Conservation (phyloP, 2,329 filamentous ascomycete genomes). For the Acrodontium crateriforme region DNA sequence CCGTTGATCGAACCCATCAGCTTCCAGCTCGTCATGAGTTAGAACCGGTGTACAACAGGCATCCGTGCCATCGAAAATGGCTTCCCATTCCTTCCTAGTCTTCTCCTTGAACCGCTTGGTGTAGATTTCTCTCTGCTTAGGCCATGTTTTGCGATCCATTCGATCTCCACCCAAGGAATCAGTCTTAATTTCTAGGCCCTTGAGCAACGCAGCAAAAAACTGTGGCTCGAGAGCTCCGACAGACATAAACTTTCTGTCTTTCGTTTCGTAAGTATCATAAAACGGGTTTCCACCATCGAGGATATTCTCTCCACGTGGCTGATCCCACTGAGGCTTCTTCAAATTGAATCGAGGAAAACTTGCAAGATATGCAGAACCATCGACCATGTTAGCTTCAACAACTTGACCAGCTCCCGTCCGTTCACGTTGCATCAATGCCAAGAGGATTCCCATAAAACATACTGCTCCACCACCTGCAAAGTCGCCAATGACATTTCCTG, state of each 20-base stretch:
- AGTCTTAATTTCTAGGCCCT: slow-evolving; percentile 47
- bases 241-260: slow-evolving; percentile 65
- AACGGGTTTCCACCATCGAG: slow-evolving; percentile 78
- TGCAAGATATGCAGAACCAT: slow-evolving; percentile 67
- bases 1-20: slow-evolving; percentile 51
- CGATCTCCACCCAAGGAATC: slow-evolving; percentile 32
- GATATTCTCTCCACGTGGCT: slow-evolving; percentile 57
- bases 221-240: slow-evolving; percentile 81
- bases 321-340: slow-evolving; percentile 49
- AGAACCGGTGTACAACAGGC: slow-evolving; percentile 87
- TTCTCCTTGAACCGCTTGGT: slow-evolving; percentile 51
- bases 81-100: slow-evolving; percentile 69
- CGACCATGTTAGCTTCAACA: slow-evolving; percentile 94
- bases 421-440: slow-evolving; percentile 58
- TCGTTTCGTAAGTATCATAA: slow-evolving; percentile 80
- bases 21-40: slow-evolving; percentile 57
- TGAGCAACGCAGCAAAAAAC: slow-evolving; percentile 59
- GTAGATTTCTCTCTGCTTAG: slow-evolving; percentile 48
- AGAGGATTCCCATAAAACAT: slow-evolving; percentile 67
- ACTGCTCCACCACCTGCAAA: slow-evolving; percentile 81
- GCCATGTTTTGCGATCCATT: slow-evolving; percentile 53
- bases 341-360: slow-evolving; percentile 59
- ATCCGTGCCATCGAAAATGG: slow-evolving; percentile 75
- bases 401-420: slow-evolving; percentile 63
- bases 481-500: slow-evolving; percentile 74